A percentile compares a stretch with the other conserved stretches of the same genome.
phyloP scores from a whole-genome alignment of 106 monocot species.

The Gastrodia elata region DNA sequence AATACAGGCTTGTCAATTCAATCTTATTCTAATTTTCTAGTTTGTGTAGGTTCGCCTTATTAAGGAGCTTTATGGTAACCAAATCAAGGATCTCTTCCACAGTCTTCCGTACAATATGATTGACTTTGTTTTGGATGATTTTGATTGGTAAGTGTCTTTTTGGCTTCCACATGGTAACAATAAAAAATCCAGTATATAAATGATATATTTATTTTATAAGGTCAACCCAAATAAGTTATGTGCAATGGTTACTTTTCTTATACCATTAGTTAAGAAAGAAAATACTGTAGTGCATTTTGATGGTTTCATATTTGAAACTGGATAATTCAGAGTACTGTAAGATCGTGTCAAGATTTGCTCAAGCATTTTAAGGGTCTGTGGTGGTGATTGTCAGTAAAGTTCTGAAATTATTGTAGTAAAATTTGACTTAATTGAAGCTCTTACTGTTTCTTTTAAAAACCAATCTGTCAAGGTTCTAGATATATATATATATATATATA shows the following conservation, averaged over 20 bases:
- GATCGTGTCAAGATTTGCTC: too few relatives aligned
- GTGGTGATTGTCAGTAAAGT: too few relatives aligned
- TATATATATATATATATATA: too few relatives aligned
- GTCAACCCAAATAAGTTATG: background rate
- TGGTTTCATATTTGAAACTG: too few relatives aligned
- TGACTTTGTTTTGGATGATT: conserved; percentile 88
- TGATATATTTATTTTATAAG: background rate
- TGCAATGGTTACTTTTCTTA: background rate
- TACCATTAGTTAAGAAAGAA: too few relatives aligned
- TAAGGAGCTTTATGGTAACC: conserved; percentile 89
- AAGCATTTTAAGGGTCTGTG: too few relatives aligned
- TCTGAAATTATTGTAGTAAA: too few relatives aligned
- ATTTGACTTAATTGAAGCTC: too few relatives aligned
- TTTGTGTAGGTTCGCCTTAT: conserved; percentile 69
- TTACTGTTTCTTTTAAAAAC: too few relatives aligned
- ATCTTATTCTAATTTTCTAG: conserved; percentile 3
- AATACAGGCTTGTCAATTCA: background rate
- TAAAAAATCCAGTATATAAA: background rate
- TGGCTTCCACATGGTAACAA: background rate
- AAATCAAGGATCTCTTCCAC: conserved; percentile 74
- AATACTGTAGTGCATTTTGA: too few relatives aligned
- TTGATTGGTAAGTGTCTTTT: conserved; percentile 52
- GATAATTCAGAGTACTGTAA: too few relatives aligned
- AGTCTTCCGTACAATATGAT: conserved; percentile 81
- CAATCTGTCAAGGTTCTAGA: too few relatives aligned